Percentiles rank a stretch among this genome's conserved stretches.
Evolutionary conservation across 352 stramenopile genomes (phyloP).

Genomic region (Globisporangium orthogonon): DNA sequence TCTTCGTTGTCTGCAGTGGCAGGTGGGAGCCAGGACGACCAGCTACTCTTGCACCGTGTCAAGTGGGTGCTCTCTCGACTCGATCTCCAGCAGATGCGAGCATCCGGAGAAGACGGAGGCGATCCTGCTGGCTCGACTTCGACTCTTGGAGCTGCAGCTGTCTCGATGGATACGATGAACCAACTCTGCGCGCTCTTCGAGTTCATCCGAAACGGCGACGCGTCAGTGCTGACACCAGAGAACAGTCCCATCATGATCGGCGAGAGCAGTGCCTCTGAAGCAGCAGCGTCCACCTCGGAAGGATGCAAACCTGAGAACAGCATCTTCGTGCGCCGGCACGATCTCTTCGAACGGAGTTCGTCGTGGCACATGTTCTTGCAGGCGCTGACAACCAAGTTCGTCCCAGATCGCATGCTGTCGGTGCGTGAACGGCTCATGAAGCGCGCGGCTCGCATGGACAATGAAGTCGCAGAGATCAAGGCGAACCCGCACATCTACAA

Average conservation of each 20-base stretch:
- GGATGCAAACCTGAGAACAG: neutral
- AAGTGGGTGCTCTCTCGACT: slow-evolving; percentile 76
- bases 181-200: slow-evolving; percentile 73
- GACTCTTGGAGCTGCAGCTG: slow-evolving; percentile 1
- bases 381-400: slow-evolving; percentile 60
- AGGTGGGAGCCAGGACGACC: slow-evolving; percentile 21
- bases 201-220: slow-evolving; percentile 60
- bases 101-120: slow-evolving; percentile 4
- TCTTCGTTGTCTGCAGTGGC: neutral
- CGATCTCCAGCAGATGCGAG: slow-evolving; percentile 26
- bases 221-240: slow-evolving; percentile 24
- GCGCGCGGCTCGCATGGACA: slow-evolving; percentile 35
- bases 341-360: slow-evolving; percentile 31
- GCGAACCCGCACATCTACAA: slow-evolving; percentile 57
- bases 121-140: neutral
- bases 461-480: slow-evolving; percentile 49
- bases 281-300: slow-evolving; percentile 4
- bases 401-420: slow-evolving; percentile 48
- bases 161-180: slow-evolving; percentile 26
- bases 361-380: slow-evolving; percentile 60
- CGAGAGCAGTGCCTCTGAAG: slow-evolving; percentile 1
- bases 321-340: slow-evolving; percentile 19
- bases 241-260: slow-evolving; percentile 47
- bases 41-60: slow-evolving; percentile 60
- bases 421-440: slow-evolving; percentile 60